Base-by-base conservation (phyloP, 345 rosid genomes). In the Melaleuca quinquenervia region DNA sequence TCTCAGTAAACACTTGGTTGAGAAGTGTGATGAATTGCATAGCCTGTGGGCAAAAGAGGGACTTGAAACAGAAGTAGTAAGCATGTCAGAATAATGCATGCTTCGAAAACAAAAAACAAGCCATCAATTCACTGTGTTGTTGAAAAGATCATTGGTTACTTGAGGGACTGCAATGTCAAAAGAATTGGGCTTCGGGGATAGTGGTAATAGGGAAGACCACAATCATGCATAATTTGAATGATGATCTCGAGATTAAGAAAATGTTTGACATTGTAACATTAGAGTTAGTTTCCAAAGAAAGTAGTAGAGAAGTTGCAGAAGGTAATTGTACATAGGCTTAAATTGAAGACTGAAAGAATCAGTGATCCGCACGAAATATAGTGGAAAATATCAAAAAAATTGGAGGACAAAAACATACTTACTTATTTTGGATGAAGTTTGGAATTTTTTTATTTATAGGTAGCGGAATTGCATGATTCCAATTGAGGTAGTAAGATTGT, bases 171-270 rank as follows among this genome's bases (percentile, higher is more conserved):
- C 1, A 58, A 52, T 49, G 51, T 87, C 9, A 88, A 84, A 24
- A 83, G 84, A 51, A 86, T 91, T 58, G 91, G 90, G 29, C 78
- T 91, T 14, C 88, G 88, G 85, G 92, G 21, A 74, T 44, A 20
- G 83, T 88, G 51, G 92, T 91, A 2, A 83, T 86, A 32, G 92
- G 92, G 58, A 91, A 91, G 84, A 87, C 92, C 82, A 52, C 91
- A 49, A 86, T 91, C 50, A 87, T 89, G 90, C 87, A 89, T 56
- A 91, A 91, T 82, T 84, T 90, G 88, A 89, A 90, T 3, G 84
- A 89, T 50, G 52, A 88, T 70, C 76, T 85, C 49, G 80, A 86
- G 60, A 74, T 88, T 4, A 84, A 88, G 44, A 58, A 84, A 84
- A 86, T 89, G 86, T 90, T 90, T 27, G 92, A 90, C 50, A 82